Conservation (phyloP, 148 eudicot genomes). For the Talinum fruticosum region DNA sequence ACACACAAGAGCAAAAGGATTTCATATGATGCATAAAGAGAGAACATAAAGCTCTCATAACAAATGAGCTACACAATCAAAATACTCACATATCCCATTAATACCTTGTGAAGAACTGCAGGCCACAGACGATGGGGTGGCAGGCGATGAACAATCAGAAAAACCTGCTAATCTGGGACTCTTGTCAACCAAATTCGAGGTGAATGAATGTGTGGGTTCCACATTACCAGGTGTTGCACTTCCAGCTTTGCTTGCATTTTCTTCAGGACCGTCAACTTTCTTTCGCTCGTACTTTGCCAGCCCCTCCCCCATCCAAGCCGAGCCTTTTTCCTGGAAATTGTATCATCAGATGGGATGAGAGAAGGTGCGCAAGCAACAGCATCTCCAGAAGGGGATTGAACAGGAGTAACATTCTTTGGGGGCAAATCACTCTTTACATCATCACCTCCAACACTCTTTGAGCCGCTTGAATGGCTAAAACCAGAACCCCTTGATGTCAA, state of each 20-base stretch:
- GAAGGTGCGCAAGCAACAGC: conserved; percentile 38
- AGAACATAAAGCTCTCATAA: neutral
- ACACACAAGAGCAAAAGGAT: neutral
- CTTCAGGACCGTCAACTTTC: conserved; percentile 69
- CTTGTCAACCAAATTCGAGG: conserved; percentile 44
- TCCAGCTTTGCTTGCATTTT: conserved; percentile 39
- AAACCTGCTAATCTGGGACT: conserved; percentile 52
- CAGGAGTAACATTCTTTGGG: conserved; percentile 34
- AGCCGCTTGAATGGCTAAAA: conserved; percentile 60
- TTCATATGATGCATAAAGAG: neutral
- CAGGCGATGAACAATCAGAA: conserved; percentile 76
- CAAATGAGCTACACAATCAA: neutral
- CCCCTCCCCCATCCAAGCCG: conserved; percentile 98
- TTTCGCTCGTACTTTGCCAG: conserved; percentile 92
- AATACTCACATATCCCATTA: neutral
- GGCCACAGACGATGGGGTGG: conserved; percentile 72
- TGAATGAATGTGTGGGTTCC: conserved; percentile 39
- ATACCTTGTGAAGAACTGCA: conserved; percentile 92
- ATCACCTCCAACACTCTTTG: conserved; percentile 50
- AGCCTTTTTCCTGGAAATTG: conserved; percentile 67
- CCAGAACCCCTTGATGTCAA: conserved; percentile 64
- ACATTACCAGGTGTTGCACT: conserved; percentile 22
- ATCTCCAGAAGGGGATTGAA: conserved; percentile 55
- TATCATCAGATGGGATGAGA: conserved; percentile 48
- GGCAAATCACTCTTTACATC: conserved; percentile 45